Conservation (phyloP, 2,329 filamentous ascomycete genomes). For the Magnaporthales sp. region DNA sequence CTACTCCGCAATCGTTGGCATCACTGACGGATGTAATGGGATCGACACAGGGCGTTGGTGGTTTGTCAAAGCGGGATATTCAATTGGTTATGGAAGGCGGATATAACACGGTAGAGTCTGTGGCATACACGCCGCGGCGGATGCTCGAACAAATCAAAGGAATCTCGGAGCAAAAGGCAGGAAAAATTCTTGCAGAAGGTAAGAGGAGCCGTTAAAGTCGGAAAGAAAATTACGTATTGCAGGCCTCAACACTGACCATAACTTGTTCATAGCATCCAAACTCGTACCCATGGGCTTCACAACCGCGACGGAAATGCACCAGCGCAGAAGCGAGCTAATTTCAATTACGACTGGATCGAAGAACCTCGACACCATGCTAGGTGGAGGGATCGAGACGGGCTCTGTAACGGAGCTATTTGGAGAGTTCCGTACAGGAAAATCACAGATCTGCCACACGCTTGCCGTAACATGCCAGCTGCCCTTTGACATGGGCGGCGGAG, state of each 20-base stretch:
- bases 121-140: conserved; percentile 83
- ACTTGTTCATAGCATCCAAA: conserved; percentile 61
- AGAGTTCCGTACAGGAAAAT: conserved; percentile 96
- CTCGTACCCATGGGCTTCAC: conserved; percentile 98
- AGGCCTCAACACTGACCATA: neutral
- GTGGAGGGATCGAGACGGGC: conserved; percentile 91
- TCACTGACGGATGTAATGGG: neutral
- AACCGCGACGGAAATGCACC: conserved; percentile 98
- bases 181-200: conserved; percentile 87
- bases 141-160: conserved; percentile 92
- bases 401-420: conserved; percentile 98
- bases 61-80: conserved; percentile 90
- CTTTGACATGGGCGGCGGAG: conserved; percentile 97
- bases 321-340: conserved; percentile 90
- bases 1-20: too few species aligned
- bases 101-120: conserved; percentile 89
- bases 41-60: conserved; percentile 62
- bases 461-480: conserved; percentile 96
- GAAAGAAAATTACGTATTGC: neutral
- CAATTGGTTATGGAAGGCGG: conserved; percentile 87
- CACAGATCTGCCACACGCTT: conserved; percentile 97
- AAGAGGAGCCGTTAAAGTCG: conserved; percentile 14
- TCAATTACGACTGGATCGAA: conserved; percentile 98
- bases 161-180: conserved; percentile 93
- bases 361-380: conserved; percentile 88